Percentiles rank a stretch among this genome's conserved stretches.
Conservation (phyloP, 1,139 yeast species). For the Pneumocystis canis region DNA sequence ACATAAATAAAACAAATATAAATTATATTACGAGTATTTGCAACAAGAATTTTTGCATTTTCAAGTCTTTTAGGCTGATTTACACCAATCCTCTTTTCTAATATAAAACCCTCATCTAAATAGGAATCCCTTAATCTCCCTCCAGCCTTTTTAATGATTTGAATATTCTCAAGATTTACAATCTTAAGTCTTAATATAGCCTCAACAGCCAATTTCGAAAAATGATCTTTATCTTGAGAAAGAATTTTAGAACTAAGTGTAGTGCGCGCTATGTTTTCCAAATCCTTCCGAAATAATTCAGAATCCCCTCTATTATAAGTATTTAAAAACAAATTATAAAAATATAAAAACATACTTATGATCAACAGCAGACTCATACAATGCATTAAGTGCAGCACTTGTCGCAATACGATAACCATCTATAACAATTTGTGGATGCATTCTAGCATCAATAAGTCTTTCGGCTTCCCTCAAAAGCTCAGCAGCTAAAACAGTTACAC, state of each 20-base stretch:
- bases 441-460: slow-evolving; percentile 75
- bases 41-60: slow-evolving; percentile 76
- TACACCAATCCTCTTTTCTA: slow-evolving; percentile 84
- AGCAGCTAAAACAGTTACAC: slow-evolving; percentile 88
- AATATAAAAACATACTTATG: slow-evolving; percentile 31
- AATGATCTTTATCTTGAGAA: slow-evolving; percentile 85
- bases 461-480: slow-evolving; percentile 93
- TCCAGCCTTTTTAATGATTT: slow-evolving; percentile 83
- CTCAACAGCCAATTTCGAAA: slow-evolving; percentile 81
- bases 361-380: slow-evolving; percentile 64
- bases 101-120: slow-evolving; percentile 68
- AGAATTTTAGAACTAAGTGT: slow-evolving; percentile 85
- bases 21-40: slow-evolving; percentile 46
- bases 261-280: slow-evolving; percentile 77
- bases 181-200: slow-evolving; percentile 83
- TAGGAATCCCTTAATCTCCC: slow-evolving; percentile 85
- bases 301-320: slow-evolving; percentile 28
- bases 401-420: slow-evolving; percentile 90
- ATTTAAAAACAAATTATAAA: not conserved
- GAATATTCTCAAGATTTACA: slow-evolving; percentile 88
- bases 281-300: slow-evolving; percentile 58
- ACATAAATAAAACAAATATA: not conserved
- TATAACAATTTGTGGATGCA: slow-evolving; percentile 94
- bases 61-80: slow-evolving; percentile 78
- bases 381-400: slow-evolving; percentile 64